These are phyloP conservation scores for Limonium bicolor DNA, from an alignment of 148 eudicot species.

Conservation along the genomic window DNA sequence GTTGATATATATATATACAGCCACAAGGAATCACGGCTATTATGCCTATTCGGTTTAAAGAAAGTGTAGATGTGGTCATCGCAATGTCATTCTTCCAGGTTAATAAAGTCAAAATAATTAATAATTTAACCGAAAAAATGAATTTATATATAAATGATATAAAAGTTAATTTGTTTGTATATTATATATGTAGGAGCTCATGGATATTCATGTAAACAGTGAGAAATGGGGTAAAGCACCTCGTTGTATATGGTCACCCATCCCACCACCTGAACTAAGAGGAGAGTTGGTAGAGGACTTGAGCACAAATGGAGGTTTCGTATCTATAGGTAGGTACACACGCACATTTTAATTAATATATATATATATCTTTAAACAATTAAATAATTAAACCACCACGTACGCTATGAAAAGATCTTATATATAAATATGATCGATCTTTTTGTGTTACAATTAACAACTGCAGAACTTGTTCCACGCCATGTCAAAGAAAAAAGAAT, in stretches of 20 bases:
- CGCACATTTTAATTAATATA: not conserved
- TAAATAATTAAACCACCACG: not conserved
- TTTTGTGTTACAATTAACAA: too few relatives aligned
- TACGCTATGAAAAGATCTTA: not conserved
- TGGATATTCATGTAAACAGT: slow-evolving; percentile 50
- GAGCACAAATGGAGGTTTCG: slow-evolving; percentile 89
- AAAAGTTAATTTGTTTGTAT: slow-evolving; percentile 1
- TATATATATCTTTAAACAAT: not conserved
- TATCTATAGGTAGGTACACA: slow-evolving; percentile 48
- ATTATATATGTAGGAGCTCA: not conserved
- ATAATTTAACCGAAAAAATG: not conserved
- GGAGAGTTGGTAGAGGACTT: slow-evolving; percentile 49
- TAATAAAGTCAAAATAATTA: not conserved
- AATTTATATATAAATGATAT: not conserved
- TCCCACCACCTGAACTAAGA: slow-evolving; percentile 73
- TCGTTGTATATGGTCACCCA: slow-evolving; percentile 78
- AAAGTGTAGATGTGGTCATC: slow-evolving; percentile 61
- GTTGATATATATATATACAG: slow-evolving; percentile 15
- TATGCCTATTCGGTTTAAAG: slow-evolving; percentile 94
- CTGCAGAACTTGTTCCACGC: slow-evolving; percentile 80
- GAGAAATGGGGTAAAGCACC: slow-evolving; percentile 74
- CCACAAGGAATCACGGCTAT: slow-evolving; percentile 65
- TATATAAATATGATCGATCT: slow-evolving; percentile 2
- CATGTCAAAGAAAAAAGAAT: slow-evolving; percentile 85
- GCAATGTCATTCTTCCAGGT: slow-evolving; percentile 96